These are phyloP conservation scores for Gyromitra esculenta DNA, from an alignment of 2,329 filamentous ascomycete genomes.

Conservation along the genomic window DNA sequence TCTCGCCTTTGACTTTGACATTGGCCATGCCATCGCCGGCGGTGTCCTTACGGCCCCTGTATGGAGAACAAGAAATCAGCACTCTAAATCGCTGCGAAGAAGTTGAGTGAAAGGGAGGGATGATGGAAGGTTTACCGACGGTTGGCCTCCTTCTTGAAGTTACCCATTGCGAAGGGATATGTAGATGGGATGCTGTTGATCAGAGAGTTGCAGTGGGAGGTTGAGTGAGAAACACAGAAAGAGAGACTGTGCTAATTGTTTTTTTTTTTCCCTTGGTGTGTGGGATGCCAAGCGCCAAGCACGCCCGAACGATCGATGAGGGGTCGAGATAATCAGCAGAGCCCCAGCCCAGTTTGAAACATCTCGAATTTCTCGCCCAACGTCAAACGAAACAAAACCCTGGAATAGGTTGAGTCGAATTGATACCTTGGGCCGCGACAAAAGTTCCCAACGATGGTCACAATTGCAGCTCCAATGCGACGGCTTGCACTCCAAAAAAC, in stretches of 20 bases:
- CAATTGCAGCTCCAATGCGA: conserved; percentile 30
- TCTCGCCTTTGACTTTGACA: conserved; percentile 94
- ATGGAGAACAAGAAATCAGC: conserved; percentile 9
- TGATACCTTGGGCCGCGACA: neutral
- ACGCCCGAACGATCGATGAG: conserved; percentile 21
- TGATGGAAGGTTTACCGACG: conserved; percentile 51
- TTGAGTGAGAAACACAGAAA: neutral
- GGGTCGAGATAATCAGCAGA: conserved; percentile 37
- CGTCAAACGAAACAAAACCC: neutral
- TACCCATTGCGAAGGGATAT: conserved; percentile 54
- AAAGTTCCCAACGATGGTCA: conserved; percentile 19
- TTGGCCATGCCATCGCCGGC: conserved; percentile 81
- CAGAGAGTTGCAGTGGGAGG: neutral
- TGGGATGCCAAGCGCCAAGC: conserved; percentile 44
- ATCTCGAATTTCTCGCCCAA: conserved; percentile 20
- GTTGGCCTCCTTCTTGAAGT: conserved; percentile 58
- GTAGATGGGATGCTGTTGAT: conserved; percentile 1
- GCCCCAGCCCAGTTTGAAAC: conserved; percentile 38
- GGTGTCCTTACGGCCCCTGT: conserved; percentile 56
- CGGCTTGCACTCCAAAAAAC: conserved; percentile 7
- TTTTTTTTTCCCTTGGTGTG: conserved; percentile 19
- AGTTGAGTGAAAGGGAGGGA: neutral
- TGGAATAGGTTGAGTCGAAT: conserved; percentile 5
- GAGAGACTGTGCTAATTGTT: neutral
- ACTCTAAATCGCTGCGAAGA: neutral